Evolutionary conservation across 1,284 basidiomycete species (phyloP).

Genomic region (Grifola frondosa): DNA sequence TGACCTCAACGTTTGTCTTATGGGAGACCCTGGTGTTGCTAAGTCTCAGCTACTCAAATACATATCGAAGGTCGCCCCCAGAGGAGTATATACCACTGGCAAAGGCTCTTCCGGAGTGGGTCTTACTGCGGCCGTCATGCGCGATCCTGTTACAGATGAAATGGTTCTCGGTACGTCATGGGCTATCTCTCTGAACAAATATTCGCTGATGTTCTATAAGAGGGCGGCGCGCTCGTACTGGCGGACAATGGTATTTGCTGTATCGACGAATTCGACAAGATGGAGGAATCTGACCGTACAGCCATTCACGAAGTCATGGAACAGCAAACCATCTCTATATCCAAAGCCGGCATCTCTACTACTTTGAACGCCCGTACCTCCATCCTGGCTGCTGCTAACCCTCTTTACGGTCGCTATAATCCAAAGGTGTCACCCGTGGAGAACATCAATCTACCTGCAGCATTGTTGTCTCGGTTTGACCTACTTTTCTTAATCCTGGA

Average conservation of each 20-base stretch:
- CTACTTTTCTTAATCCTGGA: conserved; percentile 97
- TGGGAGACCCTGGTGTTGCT: conserved; percentile 99
- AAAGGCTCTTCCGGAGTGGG: conserved; percentile 98
- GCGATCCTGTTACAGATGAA: conserved; percentile 98
- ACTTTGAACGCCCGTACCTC: conserved; percentile 99
- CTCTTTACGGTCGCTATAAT: conserved; percentile 97
- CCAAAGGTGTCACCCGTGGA: conserved; percentile 96
- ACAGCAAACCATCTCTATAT: conserved; percentile 99
- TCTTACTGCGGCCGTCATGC: conserved; percentile 98
- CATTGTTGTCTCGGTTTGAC: conserved; percentile 94
- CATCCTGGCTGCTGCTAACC: conserved; percentile 97
- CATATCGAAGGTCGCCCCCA: conserved; percentile 96
- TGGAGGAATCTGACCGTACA: conserved; percentile 97
- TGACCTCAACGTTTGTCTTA: conserved; percentile 96
- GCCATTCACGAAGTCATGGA: conserved; percentile 99
- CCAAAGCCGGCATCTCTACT: conserved; percentile 98
- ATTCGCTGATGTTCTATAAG: conserved; percentile 41
- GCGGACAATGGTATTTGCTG: conserved; percentile 99
- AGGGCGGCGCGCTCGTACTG: conserved; percentile 97
- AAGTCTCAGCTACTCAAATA: conserved; percentile 99
- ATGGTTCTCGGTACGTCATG: conserved; percentile 88
- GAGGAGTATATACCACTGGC: conserved; percentile 98
- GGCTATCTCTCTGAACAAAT: conserved; percentile 1
- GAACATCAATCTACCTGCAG: conserved; percentile 99
- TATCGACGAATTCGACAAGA: conserved; percentile 99